A percentile compares a stretch with the other conserved stretches of the same genome.
phyloP scores from a whole-genome alignment of 352 stramenopile genomes.

The Phytophthora ramorum region DNA sequence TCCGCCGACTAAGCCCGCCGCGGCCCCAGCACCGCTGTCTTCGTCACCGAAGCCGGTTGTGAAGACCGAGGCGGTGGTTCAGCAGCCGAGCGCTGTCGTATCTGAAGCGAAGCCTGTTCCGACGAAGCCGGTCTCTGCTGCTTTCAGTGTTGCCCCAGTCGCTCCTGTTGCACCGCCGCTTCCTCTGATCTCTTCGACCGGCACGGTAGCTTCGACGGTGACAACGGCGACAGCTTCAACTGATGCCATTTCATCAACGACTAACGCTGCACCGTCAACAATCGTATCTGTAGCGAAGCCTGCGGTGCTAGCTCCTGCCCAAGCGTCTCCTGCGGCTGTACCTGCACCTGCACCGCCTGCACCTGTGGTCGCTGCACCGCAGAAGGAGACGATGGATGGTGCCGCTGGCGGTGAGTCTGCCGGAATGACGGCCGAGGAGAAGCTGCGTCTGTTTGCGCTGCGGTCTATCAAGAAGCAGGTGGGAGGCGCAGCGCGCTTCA shows the following conservation, averaged over 20 bases:
- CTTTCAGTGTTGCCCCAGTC: conserved; percentile 6
- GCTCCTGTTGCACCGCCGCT: conserved; percentile 15
- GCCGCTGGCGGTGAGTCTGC: conserved; percentile 13
- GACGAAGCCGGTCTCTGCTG: conserved; percentile 15
- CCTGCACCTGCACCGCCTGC: conserved; percentile 12
- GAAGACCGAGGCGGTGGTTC: conserved; percentile 17
- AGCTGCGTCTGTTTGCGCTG: conserved; percentile 66
- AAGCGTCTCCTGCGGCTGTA: conserved; percentile 13
- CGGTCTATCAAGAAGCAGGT: conserved; percentile 79
- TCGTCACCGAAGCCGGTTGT: conserved; percentile 25
- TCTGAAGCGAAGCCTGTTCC: conserved; percentile 25
- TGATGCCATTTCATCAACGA: conserved; percentile 6
- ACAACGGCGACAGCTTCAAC: conserved; percentile 22
- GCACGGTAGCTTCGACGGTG: conserved; percentile 18
- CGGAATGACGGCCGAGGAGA: conserved; percentile 59
- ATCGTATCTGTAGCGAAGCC: conserved; percentile 19
- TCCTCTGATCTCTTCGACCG: conserved; percentile 21
- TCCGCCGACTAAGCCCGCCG: conserved; percentile 19
- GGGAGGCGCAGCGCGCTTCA: conserved; percentile 32
- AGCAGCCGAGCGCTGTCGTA: conserved; percentile 11
- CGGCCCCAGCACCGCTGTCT: conserved; percentile 25
- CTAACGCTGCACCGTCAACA: conserved; percentile 16
- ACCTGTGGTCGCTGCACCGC: conserved; percentile 12
- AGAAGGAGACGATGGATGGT: conserved; percentile 20
- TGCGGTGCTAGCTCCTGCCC: conserved; percentile 20